Evolutionary conservation across 495 filamentous ascomycete species (phyloP), one percentile per base, ranked within the genome.

Genomic region (Xylaria flabelliformis): DNA sequence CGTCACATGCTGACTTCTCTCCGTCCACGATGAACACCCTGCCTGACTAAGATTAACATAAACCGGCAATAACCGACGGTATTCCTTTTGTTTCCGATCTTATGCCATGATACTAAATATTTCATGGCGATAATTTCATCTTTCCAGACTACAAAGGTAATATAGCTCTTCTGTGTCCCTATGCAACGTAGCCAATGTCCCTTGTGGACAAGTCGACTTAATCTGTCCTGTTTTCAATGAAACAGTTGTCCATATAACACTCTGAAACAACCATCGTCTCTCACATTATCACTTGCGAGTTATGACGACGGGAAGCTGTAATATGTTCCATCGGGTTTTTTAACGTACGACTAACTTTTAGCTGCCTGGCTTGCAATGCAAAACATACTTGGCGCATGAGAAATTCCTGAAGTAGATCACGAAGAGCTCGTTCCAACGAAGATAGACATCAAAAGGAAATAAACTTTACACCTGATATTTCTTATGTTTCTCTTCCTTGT

Each of bases 1-100:
- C 51, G 21, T 55, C 51, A 55, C 51, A 55, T 55, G 51, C 51
- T 39, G 15, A 17, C 56, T 39, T n/a, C 56, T n/a, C 21, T 61
- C 26, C 19, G 26, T 34, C 7, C 17, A 61, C 32, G 32, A 61
- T 61, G 4, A n/a, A 13, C 32, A 21, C n/a, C 32, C 34, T 39
- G 58, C 17, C 17, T 21, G 4, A 61, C 21, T 61, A 39, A 39
- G 15, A 39, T 39, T 13, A 39, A 39, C 34, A 61, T 5, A 17
- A 12, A 10, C 58, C 58, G 58, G 29, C 24, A n/a, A 13, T 61
- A 61, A 39, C 58, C 58, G 32, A 61, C 32, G 58, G 39, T 39
- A 2, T 61, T 19, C 0, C 9, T 61, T 39, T 10, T 61, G 17
- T 61, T 2, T 39, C 24, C 4, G 34, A 13, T 29, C 53, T 12